Evolutionary conservation across 768 basidiomycete genomes (phyloP).

Genomic region (Tulasnella sp.): DNA sequence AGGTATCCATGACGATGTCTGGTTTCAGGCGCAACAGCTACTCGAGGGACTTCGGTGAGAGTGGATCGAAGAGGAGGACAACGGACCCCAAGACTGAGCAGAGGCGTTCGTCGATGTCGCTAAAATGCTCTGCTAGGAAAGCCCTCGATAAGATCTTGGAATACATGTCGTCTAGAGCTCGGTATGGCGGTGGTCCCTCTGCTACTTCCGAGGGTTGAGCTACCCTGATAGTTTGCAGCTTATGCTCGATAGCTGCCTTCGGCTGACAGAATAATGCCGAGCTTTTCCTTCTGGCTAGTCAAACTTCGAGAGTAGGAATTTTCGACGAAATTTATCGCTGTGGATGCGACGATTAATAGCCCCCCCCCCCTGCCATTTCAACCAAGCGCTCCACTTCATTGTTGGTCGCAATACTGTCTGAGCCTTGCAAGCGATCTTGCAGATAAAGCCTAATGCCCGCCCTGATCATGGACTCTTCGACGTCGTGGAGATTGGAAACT

Average conservation of each 20-base stretch:
- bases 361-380: not conserved
- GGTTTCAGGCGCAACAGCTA: not conserved
- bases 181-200: too few relatives aligned
- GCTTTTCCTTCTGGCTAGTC: too few relatives aligned
- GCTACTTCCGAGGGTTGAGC: too few relatives aligned
- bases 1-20: not conserved
- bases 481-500: conserved; percentile 7
- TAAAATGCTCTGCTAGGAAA: not conserved
- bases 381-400: not conserved
- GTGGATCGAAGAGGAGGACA: conserved; percentile 6
- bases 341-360: too few relatives aligned
- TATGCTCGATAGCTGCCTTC: too few relatives aligned
- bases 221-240: too few relatives aligned
- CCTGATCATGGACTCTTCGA: conserved; percentile 5
- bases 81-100: conserved; percentile 5
- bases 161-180: too few relatives aligned
- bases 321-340: too few relatives aligned
- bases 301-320: too few relatives aligned
- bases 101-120: not conserved
- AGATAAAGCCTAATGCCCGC: conserved; percentile 14
- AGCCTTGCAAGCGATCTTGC: not conserved
- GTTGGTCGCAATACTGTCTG: not conserved
- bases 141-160: not conserved
- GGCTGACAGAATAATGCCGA: too few relatives aligned
- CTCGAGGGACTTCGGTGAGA: not conserved